Evolutionary conservation across 371 early-diverging fungal genomes (phyloP).

Genomic region (Zychaea mexicana): DNA sequence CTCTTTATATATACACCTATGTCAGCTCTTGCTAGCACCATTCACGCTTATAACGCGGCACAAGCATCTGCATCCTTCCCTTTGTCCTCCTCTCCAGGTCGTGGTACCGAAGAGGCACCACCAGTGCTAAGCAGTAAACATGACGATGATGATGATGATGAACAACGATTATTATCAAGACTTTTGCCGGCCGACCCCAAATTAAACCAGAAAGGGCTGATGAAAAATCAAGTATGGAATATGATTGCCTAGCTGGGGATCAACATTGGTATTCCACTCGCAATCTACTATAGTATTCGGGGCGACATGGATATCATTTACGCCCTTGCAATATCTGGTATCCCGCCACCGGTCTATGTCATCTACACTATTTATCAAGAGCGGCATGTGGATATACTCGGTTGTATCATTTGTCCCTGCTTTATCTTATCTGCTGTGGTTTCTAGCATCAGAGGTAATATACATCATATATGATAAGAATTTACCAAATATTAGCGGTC

Average conservation of each 20-base stretch:
- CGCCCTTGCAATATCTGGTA: slow-evolving; percentile 47
- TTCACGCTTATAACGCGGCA: no score
- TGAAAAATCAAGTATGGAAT: not conserved
- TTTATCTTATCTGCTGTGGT: slow-evolving; percentile 47
- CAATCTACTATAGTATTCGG: slow-evolving; percentile 38
- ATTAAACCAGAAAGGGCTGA: not conserved
- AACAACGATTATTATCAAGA: not conserved
- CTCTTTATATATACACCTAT: no score
- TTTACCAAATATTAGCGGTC: no score
- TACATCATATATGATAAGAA: no score
- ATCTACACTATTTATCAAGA: slow-evolving; percentile 23
- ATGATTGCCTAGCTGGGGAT: slow-evolving; percentile 16
- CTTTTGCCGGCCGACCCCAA: not conserved
- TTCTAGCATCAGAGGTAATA: slow-evolving; percentile 30
- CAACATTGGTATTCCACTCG: slow-evolving; percentile 39
- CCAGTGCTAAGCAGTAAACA: no score
- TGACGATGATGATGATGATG: not conserved
- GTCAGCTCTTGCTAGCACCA: no score
- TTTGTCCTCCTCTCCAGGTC: no score
- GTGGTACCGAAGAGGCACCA: no score
- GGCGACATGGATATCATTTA: slow-evolving; percentile 26
- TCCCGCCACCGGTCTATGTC: slow-evolving; percentile 44
- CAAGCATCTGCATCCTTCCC: no score
- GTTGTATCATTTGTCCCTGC: slow-evolving; percentile 38
- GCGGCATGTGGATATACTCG: slow-evolving; percentile 40